Base-by-base conservation (phyloP, 768 basidiomycete species). In the Phlebiopsis flavidoalba region DNA sequence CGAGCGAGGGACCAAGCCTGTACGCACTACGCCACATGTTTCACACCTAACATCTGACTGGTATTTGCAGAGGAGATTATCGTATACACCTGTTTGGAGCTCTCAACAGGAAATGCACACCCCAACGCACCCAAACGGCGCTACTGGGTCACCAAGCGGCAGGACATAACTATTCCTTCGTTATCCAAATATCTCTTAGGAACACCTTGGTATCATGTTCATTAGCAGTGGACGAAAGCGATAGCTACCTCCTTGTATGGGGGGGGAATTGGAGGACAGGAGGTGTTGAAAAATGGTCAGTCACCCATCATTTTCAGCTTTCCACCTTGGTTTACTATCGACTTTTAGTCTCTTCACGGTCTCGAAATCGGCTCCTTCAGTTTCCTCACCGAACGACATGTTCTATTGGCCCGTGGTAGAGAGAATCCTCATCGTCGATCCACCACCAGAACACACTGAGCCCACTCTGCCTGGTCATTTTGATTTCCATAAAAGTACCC, bases 211-310 rank as follows among this genome's bases (percentile, higher is more conserved):
- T 6, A 31, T 31, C 26, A 31, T 31, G 26, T 31, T 31, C 26
- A 31, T 31, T 6, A 31, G 83, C 77, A 11, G 69, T 88, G 45
- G 74, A 72, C 43, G 60, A 58, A 17, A 37, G 54, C 36, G 74
- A 74, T 50, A 80, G 76, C 33, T 80, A 84, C 63, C 68, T 88
- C 12, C 71, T 80, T 22, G 72, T 86, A 21, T 89, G 85, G 86
- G n/a, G n/a, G n/a, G n/a, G n/a, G 26, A 79, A 89, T 58, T 89
- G 87, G 88, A 82, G 81, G 66, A 83, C 80, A 4, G 84, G 84
- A 6, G 64, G 69, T 10, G 67, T 74, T 7, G 68, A 83, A 64
- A 60, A 64, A 60, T 80, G 63, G 87, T 89, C 65, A 74, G 81
- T 74, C 21, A 15, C 11, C 21, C 19, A 33, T 31, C n/a, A 47